Base-by-base conservation (phyloP, 352 stramenopile genomes). In the Phytophthora sojae region DNA sequence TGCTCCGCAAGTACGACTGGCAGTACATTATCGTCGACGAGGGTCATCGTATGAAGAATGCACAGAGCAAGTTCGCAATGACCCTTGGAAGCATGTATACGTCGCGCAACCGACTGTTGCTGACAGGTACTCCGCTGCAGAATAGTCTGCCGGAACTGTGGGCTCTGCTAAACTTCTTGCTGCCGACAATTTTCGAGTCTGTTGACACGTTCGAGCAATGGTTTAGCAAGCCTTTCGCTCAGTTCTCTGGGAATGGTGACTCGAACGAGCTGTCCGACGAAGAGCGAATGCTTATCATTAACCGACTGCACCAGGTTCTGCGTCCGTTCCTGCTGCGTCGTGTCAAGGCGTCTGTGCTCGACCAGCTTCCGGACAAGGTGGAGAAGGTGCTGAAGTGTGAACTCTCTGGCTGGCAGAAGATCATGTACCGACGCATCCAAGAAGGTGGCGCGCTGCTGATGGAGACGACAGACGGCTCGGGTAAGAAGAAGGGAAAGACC, bases 111-210 rank as follows among this genome's bases (percentile, higher is more conserved):
- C 90, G 96, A 42, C 80, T 99, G 7, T 73, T 99, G 14, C 94
- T 99, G 77, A 99, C 98, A 12, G 98, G 98, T 53, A 99, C 98
- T 1, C 98, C 98, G 11, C 85, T 99, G 12, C 98, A 99, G 72
- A 99, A 99, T 79, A 99, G 96, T 69, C 72, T 99, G 5, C 94
- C 97, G 12, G 94, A 98, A 77, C 79, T 98, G 1, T 98, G 92
- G 92, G 89, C 94, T 11, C 73, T 98, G 21, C 73, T 98, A 12
- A 98, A 98, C 72, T 98, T 98, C 52, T 71, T 98, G 29, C 65
- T 98, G 29, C 92, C 92, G 19, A 96, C 94, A 25, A 96, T 98
- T 63, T 98, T 98, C 63, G 85, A 95, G 69, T 93, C 81, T 1
- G 88, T 96, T 29, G 88, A 96, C 44, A 96, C 88, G n/a, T 97